phyloP scores from a whole-genome alignment of 495 filamentous ascomycete species.

The Staphylotrichum longicolle region DNA sequence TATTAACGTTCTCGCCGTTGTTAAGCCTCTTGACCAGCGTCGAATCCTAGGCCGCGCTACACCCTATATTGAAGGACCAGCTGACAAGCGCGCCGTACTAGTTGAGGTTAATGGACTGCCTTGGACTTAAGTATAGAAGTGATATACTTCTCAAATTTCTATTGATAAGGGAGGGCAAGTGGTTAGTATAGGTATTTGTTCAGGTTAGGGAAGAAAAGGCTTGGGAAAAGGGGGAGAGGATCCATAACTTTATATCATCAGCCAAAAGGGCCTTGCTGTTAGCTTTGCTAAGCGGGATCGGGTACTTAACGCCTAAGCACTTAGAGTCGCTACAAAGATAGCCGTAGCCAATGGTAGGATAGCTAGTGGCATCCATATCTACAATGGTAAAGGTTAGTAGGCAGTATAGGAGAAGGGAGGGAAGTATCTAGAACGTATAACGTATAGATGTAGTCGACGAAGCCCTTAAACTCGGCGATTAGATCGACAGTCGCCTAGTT shows the following conservation, averaged over 20 bases:
- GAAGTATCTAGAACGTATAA: not conserved
- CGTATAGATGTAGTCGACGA: conserved; percentile 18
- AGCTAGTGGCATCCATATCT: conserved; percentile 45
- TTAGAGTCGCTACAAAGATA: conserved; percentile 44
- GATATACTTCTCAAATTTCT: conserved; percentile 36
- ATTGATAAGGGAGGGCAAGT: not conserved
- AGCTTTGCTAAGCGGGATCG: conserved; percentile 42
- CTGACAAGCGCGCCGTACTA: conserved; percentile 51
- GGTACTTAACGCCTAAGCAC: conserved; percentile 48
- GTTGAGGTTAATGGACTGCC: conserved; percentile 46
- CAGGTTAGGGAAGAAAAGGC: not conserved
- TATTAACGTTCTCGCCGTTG: conserved; percentile 40
- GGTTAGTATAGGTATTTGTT: not conserved
- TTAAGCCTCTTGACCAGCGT: conserved; percentile 47
- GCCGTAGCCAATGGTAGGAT: conserved; percentile 53
- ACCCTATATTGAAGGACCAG: conserved; percentile 53
- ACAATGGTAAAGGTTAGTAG: not conserved
- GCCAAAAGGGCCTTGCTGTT: conserved; percentile 42
- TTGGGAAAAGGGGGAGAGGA: not conserved
- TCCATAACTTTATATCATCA: conserved; percentile 40
- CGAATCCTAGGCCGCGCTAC: conserved; percentile 42
- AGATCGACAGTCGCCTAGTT: conserved; percentile 25
- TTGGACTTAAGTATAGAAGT: conserved; percentile 34
- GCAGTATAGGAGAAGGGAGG: no score
- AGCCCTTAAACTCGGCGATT: conserved; percentile 26